Conservation (phyloP, 2,329 filamentous ascomycete genomes). For the Aspergillus calidoustus region DNA sequence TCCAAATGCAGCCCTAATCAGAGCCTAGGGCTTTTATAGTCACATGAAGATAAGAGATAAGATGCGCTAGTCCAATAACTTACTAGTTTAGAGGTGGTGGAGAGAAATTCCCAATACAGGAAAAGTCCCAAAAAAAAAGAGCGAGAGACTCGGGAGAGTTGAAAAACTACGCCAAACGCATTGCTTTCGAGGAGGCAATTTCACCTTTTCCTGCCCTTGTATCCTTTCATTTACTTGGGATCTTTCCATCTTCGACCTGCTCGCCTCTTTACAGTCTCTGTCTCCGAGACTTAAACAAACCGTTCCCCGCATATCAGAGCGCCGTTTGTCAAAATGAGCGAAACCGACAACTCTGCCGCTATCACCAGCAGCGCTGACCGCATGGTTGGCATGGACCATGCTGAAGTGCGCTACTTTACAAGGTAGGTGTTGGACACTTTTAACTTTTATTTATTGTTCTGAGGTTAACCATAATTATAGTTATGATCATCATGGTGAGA, state of each 20-base stretch:
- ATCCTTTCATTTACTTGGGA: constrained; percentile 4
- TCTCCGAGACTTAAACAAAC: not conserved
- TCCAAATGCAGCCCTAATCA: constrained; percentile 31
- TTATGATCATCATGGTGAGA: constrained; percentile 96
- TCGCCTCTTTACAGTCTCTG: not conserved
- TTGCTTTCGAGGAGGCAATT: constrained; percentile 9
- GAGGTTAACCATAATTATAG: constrained; percentile 53
- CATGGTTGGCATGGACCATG: constrained; percentile 74
- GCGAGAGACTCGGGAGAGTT: constrained; percentile 7
- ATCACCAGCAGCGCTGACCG: constrained; percentile 51
- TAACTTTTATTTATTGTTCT: not conserved
- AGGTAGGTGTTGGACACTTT: constrained; percentile 61
- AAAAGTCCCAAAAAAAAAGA: constrained; percentile 37
- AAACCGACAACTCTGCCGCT: constrained; percentile 29
- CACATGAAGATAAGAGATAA: constrained; percentile 30
- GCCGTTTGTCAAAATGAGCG: constrained; percentile 36
- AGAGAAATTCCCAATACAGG: constrained; percentile 35
- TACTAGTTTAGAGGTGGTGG: constrained; percentile 25
- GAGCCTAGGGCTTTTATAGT: constrained; percentile 19
- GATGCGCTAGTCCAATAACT: not conserved
- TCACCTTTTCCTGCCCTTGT: constrained; percentile 15
- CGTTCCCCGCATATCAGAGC: constrained; percentile 1
- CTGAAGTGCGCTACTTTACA: constrained; percentile 99
- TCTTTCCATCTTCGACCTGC: not conserved
- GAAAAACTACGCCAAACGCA: constrained; percentile 19